Conservation (phyloP, 139 green algal genomes). For the Mesotaenium endlicherianum region DNA sequence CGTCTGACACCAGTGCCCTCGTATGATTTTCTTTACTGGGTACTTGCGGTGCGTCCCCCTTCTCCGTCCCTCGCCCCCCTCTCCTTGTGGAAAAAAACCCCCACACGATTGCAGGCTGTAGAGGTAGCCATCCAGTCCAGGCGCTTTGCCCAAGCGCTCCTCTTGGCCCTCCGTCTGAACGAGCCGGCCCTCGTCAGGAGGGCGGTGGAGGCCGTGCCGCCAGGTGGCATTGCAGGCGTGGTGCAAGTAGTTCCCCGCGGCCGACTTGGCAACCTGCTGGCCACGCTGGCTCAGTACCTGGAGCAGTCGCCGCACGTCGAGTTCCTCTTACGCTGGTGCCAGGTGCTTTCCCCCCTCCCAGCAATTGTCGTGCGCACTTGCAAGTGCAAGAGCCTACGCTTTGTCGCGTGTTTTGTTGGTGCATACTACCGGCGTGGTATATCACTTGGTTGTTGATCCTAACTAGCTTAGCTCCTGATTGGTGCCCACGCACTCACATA, state of each 20-base stretch:
- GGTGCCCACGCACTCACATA: not conserved
- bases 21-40: too few species aligned
- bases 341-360: not conserved
- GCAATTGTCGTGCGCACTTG: too few species aligned
- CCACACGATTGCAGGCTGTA: conserved; percentile 46
- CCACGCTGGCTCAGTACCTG: conserved; percentile 20
- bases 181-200: conserved; percentile 21
- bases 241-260: not conserved
- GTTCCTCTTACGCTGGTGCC: conserved; percentile 36
- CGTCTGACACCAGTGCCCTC: too few species aligned
- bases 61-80: too few species aligned
- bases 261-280: conserved; percentile 19
- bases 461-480: not conserved
- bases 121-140: not conserved
- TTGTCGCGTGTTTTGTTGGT: not conserved
- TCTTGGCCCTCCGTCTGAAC: conserved; percentile 37
- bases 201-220: conserved; percentile 37
- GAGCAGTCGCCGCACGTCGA: conserved; percentile 31
- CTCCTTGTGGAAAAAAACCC: too few species aligned
- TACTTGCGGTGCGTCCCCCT: too few species aligned
- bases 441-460: not conserved
- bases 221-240: not conserved
- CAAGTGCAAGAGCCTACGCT: not conserved
- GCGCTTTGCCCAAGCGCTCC: not conserved
- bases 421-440: not conserved